phyloP scores from a whole-genome alignment of 768 basidiomycete species.

The Psilocybe tampanensis region DNA sequence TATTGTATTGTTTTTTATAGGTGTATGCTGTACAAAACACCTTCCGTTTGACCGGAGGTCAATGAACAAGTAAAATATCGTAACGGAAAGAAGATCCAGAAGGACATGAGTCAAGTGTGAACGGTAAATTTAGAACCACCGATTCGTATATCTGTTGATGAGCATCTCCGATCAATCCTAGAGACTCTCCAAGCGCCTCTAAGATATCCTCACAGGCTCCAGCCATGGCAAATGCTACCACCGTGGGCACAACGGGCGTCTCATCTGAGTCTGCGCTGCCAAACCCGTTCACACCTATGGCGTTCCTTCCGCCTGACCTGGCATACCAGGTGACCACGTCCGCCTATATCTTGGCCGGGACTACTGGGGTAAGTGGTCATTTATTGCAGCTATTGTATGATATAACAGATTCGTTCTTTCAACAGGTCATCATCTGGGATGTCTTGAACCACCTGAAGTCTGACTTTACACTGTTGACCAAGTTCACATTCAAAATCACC shows the following conservation, averaged over 20 bases:
- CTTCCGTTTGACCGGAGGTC: no score
- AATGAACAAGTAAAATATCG: no score
- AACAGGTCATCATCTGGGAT: constrained; percentile 1
- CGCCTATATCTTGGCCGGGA: background rate
- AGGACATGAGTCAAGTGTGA: no score
- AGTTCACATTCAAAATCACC: constrained; percentile 14
- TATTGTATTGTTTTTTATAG: no score
- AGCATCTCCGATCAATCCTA: no score
- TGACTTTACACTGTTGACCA: constrained; percentile 22
- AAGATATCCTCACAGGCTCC: no score
- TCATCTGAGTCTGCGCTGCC: background rate
- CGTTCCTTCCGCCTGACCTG: background rate
- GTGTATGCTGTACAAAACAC: no score
- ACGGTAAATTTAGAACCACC: no score
- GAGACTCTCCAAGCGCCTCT: no score
- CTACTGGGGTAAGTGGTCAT: background rate
- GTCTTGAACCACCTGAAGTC: background rate
- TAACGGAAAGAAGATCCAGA: no score
- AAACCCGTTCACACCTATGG: constrained; percentile 3
- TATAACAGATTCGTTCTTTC: background rate
- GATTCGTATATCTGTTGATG: no score
- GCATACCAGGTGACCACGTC: background rate
- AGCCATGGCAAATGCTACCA: background rate
- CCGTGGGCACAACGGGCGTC: background rate
- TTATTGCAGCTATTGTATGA: background rate